These are phyloP conservation scores for Coniochaeta pulveracea DNA, from an alignment of 2,329 filamentous ascomycete genomes.

Conservation along the genomic window DNA sequence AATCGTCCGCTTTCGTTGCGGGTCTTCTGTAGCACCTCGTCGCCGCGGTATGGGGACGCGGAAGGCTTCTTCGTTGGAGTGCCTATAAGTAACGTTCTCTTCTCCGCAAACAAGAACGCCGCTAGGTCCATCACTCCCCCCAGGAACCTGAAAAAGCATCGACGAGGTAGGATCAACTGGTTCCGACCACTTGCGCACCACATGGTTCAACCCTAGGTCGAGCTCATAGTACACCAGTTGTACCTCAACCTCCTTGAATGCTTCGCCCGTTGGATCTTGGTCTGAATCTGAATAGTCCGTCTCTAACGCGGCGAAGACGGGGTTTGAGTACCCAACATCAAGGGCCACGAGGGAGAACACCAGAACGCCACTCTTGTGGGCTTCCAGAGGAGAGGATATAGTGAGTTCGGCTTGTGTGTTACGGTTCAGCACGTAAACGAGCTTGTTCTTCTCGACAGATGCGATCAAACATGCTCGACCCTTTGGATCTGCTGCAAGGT, in stretches of 20 bases:
- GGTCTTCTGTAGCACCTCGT: constrained; percentile 81
- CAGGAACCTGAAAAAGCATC: constrained; percentile 88
- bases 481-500: constrained; percentile 89
- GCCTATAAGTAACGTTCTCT: constrained; percentile 92
- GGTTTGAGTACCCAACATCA: constrained; percentile 95
- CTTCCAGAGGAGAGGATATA: constrained; percentile 93
- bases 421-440: constrained; percentile 95
- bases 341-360: constrained; percentile 81
- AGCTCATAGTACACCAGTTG: constrained; percentile 95
- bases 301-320: constrained; percentile 89
- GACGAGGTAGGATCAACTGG: constrained; percentile 82
- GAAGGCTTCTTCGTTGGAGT: constrained; percentile 86
- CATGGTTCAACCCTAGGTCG: constrained; percentile 91
- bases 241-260: constrained; percentile 74
- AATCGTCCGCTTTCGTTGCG: constrained; percentile 77
- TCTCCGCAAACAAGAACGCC: constrained; percentile 92
- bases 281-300: constrained; percentile 88
- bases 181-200: constrained; percentile 93
- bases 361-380: constrained; percentile 83
- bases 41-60: constrained; percentile 81
- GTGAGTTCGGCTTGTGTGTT: constrained; percentile 90
- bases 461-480: constrained; percentile 91
- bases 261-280: constrained; percentile 78
- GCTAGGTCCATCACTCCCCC: constrained; percentile 85
- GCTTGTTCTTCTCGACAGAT: constrained; percentile 96